These are phyloP conservation scores for Diplodia seriata DNA, from an alignment of 2,329 filamentous ascomycete species.

Conservation along the genomic window DNA sequence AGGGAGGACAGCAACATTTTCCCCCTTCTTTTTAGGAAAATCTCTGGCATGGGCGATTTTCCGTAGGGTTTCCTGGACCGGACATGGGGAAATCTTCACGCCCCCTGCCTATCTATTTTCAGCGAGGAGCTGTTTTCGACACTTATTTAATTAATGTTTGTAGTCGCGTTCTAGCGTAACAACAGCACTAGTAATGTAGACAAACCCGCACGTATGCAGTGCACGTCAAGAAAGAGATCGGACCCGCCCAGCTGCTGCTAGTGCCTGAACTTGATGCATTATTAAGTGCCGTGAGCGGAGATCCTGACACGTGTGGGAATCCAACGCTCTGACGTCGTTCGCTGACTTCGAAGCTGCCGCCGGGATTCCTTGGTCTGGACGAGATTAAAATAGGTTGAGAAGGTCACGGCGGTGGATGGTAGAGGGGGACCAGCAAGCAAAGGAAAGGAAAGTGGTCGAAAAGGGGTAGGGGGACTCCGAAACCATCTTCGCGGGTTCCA, in stretches of 20 bases:
- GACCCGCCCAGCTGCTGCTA: too few species aligned
- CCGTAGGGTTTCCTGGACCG: not conserved
- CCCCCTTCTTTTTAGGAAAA: not conserved
- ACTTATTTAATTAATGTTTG: not conserved
- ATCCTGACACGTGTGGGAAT: too few species aligned
- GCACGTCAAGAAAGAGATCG: too few species aligned
- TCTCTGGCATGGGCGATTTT: not conserved
- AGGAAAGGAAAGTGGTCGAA: too few species aligned
- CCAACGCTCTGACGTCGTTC: too few species aligned
- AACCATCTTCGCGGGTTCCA: conserved; percentile 6
- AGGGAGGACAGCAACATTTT: not conserved
- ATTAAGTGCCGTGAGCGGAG: too few species aligned
- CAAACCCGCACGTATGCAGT: not conserved
- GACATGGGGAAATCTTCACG: not conserved
- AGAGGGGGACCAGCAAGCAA: too few species aligned
- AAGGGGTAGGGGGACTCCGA: not conserved
- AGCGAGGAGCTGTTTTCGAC: not conserved
- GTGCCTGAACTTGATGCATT: too few species aligned
- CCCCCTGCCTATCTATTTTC: not conserved
- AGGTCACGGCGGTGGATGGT: too few species aligned
- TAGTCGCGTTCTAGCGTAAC: not conserved
- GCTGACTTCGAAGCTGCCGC: too few species aligned
- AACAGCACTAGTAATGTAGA: not conserved
- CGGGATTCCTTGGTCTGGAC: too few species aligned
- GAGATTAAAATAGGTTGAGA: too few species aligned